These are phyloP conservation scores for Leccinellum luteum DNA, from an alignment of 768 basidiomycete genomes.

Conservation along the genomic window DNA sequence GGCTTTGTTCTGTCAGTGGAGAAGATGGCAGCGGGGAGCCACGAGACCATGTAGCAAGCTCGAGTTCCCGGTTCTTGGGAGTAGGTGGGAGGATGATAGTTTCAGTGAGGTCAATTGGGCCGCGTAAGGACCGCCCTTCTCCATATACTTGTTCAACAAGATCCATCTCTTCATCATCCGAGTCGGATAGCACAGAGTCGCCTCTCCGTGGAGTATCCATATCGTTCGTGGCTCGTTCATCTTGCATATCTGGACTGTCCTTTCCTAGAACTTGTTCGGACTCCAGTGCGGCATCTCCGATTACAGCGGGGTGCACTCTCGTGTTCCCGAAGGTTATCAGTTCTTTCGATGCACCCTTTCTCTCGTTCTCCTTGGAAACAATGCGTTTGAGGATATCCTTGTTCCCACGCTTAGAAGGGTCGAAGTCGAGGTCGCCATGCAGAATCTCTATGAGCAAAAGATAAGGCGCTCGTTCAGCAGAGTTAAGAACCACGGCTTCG, in stretches of 20 bases:
- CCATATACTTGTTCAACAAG: slow-evolving; percentile 96
- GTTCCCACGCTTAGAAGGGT: slow-evolving; percentile 79
- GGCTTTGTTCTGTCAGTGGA: slow-evolving; percentile 39
- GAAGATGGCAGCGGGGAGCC: slow-evolving; percentile 49
- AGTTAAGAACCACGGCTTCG: slow-evolving; percentile 96
- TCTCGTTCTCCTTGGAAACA: slow-evolving; percentile 61
- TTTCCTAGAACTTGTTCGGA: slow-evolving; percentile 34
- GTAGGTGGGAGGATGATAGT: slow-evolving; percentile 77
- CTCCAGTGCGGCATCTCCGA: slow-evolving; percentile 23
- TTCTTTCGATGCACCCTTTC: slow-evolving; percentile 56
- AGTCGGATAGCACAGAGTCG: slow-evolving; percentile 17
- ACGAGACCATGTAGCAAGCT: slow-evolving; percentile 79
- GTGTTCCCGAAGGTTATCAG: slow-evolving; percentile 43
- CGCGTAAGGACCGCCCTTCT: slow-evolving; percentile 65
- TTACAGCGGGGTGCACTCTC: slow-evolving; percentile 15
- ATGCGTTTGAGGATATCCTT: slow-evolving; percentile 82
- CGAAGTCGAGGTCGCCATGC: slow-evolving; percentile 88
- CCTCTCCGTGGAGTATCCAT: slow-evolving; percentile 20
- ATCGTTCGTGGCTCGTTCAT: slow-evolving; percentile 9
- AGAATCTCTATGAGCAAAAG: slow-evolving; percentile 90
- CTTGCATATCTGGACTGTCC: slow-evolving; percentile 26
- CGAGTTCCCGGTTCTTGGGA: slow-evolving; percentile 87
- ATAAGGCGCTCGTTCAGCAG: slow-evolving; percentile 94
- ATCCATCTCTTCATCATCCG: slow-evolving; percentile 88
- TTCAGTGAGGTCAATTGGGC: slow-evolving; percentile 77